Conservation (phyloP, 106 monocot species). For the Dendrobium nobile region DNA sequence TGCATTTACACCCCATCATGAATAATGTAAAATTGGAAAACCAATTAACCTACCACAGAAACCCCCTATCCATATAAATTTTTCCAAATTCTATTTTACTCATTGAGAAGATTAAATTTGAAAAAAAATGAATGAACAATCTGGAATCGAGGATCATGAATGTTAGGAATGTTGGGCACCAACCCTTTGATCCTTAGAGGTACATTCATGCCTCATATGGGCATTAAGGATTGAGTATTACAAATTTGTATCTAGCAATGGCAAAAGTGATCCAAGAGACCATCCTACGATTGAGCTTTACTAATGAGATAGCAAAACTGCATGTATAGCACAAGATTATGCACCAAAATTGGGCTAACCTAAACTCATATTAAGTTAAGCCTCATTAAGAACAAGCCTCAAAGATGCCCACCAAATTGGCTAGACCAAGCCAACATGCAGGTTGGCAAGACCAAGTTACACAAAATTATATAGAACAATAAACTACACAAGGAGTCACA, state of each 20-base stretch:
- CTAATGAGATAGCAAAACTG: background rate
- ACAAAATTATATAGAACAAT: background rate
- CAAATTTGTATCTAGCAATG: background rate
- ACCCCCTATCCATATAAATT: background rate
- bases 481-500: background rate
- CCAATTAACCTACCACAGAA: background rate
- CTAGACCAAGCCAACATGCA: background rate
- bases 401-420: background rate
- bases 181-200: background rate
- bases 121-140: background rate
- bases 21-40: background rate
- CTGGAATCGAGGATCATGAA: background rate
- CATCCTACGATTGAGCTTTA: background rate
- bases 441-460: background rate
- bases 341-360: background rate
- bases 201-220: background rate
- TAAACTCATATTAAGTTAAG: background rate
- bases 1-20: background rate
- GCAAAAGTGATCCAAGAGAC: background rate
- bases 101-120: background rate
- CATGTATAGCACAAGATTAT: background rate
- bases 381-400: background rate
- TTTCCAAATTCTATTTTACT: background rate
- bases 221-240: background rate
- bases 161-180: background rate